Percentiles rank a stretch among this genome's conserved stretches.
These are phyloP conservation scores for Papiliotrema laurentii DNA, from an alignment of 1,284 basidiomycete species.

Conservation along the genomic window DNA sequence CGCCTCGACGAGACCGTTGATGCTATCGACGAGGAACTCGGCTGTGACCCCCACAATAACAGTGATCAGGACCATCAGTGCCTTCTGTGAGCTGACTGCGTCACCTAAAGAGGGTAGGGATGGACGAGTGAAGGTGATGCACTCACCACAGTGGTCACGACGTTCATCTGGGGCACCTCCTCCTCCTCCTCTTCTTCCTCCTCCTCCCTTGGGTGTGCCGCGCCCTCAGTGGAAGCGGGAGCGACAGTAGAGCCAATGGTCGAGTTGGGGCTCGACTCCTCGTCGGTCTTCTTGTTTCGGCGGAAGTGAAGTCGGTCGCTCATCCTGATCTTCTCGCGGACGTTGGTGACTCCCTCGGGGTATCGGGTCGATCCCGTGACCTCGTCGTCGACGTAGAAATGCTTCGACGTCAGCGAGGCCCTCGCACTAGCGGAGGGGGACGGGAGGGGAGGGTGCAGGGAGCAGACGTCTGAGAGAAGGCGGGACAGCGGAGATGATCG, in stretches of 20 bases:
- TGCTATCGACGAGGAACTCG: slow-evolving; percentile 56
- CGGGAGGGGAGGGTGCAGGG: no score
- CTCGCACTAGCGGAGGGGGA: no score
- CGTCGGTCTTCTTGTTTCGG: slow-evolving; percentile 25
- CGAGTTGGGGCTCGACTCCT: slow-evolving; percentile 16
- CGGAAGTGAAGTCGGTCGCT: slow-evolving; percentile 15
- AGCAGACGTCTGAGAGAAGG: no score
- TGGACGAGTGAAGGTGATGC: no score
- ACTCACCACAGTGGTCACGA: slow-evolving; percentile 50
- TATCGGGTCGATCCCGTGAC: slow-evolving; percentile 36
- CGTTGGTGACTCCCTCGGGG: slow-evolving; percentile 30
- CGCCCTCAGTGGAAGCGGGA: not conserved
- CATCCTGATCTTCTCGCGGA: slow-evolving; percentile 12
- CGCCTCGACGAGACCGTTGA: slow-evolving; percentile 41
- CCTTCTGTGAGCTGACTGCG: slow-evolving; percentile 9
- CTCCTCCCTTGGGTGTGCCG: not conserved
- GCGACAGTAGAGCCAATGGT: not conserved
- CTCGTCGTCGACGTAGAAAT: slow-evolving; percentile 58
- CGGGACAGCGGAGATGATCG: no score
- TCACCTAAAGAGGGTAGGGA: no score
- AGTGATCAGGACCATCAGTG: slow-evolving; percentile 36
- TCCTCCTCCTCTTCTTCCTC: slow-evolving; percentile 43
- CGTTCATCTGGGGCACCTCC: slow-evolving; percentile 50
- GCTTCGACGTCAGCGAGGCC: slow-evolving; percentile 9
- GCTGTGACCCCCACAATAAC: slow-evolving; percentile 62